Conservation (phyloP, 1,284 basidiomycete species). For the Cryptococcus depauperatus region DNA sequence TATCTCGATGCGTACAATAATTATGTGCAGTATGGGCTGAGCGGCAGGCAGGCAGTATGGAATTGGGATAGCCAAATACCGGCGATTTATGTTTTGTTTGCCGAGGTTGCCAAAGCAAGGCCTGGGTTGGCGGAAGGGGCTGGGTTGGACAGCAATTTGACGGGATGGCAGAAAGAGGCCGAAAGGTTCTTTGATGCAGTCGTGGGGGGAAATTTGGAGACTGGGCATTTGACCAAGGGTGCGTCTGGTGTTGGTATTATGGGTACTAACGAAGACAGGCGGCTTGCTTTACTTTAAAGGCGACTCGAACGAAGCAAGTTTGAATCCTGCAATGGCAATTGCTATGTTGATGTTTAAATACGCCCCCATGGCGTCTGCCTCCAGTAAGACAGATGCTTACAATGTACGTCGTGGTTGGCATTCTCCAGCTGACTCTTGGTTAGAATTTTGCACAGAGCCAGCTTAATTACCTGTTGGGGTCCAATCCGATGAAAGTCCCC, state of each 20-base stretch:
- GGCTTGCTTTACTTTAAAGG: conserved; percentile 71
- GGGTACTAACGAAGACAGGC: conserved; percentile 45
- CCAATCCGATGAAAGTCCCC: conserved; percentile 31
- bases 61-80: conserved; percentile 85
- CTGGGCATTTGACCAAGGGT: conserved; percentile 54
- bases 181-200: conserved; percentile 72
- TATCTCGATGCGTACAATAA: conserved; percentile 59
- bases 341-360: conserved; percentile 74
- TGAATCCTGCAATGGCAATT: conserved; percentile 78
- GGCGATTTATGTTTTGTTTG: conserved; percentile 63
- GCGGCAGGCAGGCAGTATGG: conserved; percentile 56
- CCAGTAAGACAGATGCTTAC: conserved; percentile 56
- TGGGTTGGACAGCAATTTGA: conserved; percentile 51
- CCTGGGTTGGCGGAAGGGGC: conserved; percentile 55
- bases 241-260: conserved; percentile 5
- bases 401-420: conserved; percentile 44
- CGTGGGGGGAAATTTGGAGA: conserved; percentile 52
- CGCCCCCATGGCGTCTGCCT: conserved; percentile 60
- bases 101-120: conserved; percentile 43
- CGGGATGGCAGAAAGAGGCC: conserved; percentile 60
- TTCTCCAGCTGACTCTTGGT: conserved; percentile 7
- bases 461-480: conserved; percentile 69
- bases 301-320: conserved; percentile 66
- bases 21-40: conserved; percentile 56
- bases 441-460: conserved; percentile 65